These are phyloP conservation scores for Trichocladium antarcticum DNA, from an alignment of 495 filamentous ascomycete species.

Conservation along the genomic window DNA sequence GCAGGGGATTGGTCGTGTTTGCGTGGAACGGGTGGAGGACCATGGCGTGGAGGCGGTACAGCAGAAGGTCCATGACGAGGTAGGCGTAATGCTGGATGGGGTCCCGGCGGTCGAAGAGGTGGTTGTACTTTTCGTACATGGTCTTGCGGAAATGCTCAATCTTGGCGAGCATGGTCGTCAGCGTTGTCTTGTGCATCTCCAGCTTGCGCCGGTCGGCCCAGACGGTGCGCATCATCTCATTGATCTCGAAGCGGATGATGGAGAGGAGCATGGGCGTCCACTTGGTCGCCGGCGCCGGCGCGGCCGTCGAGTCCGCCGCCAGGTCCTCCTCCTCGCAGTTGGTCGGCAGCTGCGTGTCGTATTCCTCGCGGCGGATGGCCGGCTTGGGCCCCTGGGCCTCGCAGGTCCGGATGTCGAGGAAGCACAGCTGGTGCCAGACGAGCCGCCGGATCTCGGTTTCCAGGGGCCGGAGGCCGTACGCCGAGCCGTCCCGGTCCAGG, in stretches of 20 bases:
- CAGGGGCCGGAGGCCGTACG: constrained; percentile 50
- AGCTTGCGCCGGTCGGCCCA: constrained; percentile 52
- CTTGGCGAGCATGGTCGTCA: constrained; percentile 46
- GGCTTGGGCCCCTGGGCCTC: constrained; percentile 63
- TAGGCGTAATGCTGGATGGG: constrained; percentile 50
- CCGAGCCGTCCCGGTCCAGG: constrained; percentile 57
- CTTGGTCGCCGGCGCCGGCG: constrained; percentile 34
- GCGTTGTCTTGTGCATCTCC: constrained; percentile 47
- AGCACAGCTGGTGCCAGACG: constrained; percentile 64
- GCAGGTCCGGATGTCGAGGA: constrained; percentile 64
- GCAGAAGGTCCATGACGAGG: constrained; percentile 49
- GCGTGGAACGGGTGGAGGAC: constrained; percentile 54
- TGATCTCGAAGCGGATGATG: constrained; percentile 57
- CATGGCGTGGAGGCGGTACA: constrained; percentile 51
- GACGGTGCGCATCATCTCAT: constrained; percentile 58
- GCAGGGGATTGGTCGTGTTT: constrained; percentile 43
- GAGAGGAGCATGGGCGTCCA: constrained; percentile 60
- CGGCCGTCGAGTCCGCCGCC: constrained; percentile 20
- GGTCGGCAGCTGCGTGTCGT: constrained; percentile 54
- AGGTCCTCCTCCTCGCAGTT: constrained; percentile 57
- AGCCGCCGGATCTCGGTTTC: constrained; percentile 66
- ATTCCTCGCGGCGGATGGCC: constrained; percentile 58
- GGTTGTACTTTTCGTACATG: constrained; percentile 50
- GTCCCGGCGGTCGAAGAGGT: constrained; percentile 43
- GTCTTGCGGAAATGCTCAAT: constrained; percentile 49